Evolutionary conservation across 2,329 filamentous ascomycete species (phyloP).

Genomic region (Cladophialophora carrionii): DNA sequence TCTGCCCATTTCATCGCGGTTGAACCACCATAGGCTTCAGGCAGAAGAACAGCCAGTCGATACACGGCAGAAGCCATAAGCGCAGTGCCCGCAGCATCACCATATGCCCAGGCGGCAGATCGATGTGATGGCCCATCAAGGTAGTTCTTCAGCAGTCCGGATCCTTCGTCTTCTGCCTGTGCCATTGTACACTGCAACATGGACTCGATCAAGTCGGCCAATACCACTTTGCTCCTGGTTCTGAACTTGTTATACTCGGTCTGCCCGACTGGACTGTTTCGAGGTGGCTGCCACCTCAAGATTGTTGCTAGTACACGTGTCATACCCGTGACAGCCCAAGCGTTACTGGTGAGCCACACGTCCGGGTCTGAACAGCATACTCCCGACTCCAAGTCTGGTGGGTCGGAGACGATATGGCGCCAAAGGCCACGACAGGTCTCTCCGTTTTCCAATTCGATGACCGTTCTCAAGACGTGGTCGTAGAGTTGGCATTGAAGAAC

Average conservation of each 20-base stretch:
- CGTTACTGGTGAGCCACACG: slow-evolving; percentile 47
- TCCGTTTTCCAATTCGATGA: slow-evolving; percentile 27
- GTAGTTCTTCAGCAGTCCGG: slow-evolving; percentile 52
- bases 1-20: slow-evolving; percentile 51
- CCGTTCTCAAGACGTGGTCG: slow-evolving; percentile 45
- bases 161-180: slow-evolving; percentile 23
- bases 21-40: slow-evolving; percentile 42
- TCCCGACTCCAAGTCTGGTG: slow-evolving; percentile 45
- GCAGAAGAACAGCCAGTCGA: slow-evolving; percentile 51
- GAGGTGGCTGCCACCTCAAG: slow-evolving; percentile 33
- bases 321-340: slow-evolving; percentile 55
- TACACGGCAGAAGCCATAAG: slow-evolving; percentile 52
- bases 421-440: slow-evolving; percentile 44
- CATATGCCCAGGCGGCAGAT: slow-evolving; percentile 47
- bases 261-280: slow-evolving; percentile 38
- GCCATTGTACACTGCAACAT: slow-evolving; percentile 46
- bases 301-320: slow-evolving; percentile 51
- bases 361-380: slow-evolving; percentile 48
- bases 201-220: slow-evolving; percentile 44
- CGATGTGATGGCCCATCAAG: slow-evolving; percentile 43
- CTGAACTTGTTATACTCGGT: slow-evolving; percentile 10
- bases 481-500: slow-evolving; percentile 50
- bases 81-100: slow-evolving; percentile 55
- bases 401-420: slow-evolving; percentile 52
- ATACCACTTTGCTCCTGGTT: slow-evolving; percentile 37